Base-by-base conservation (phyloP, 305 asterid genomes). In the Fraxinus greggii region DNA sequence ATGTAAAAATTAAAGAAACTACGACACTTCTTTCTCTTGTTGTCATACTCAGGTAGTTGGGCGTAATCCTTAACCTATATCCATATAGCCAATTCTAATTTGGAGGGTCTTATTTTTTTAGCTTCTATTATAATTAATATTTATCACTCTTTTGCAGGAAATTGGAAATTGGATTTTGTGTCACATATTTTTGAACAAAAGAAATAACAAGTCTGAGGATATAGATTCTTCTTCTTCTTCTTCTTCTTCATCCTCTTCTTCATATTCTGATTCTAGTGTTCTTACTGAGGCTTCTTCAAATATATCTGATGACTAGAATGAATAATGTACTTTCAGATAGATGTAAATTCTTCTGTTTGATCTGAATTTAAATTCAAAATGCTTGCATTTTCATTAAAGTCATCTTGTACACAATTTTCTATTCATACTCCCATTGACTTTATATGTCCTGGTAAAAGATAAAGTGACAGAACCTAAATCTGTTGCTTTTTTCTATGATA, bases 161-260 rank as follows among this genome's bases (percentile, higher is more conserved):
- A 56, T 89, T 72, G 97, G 94, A 65, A 89, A 87, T 72, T 93
- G 95, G 97, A 86, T 85, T 75, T 36, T 90, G 83, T 91, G 95
- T 85, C 94, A 88, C 81, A 78, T 93, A 33, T 90, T 88, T 33
- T 24, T 36, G 85, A 86, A 88, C 88, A 89, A 85, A 42, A 85
- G 89, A 72, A 79, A 82, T 77, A 67, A 28, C 3, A 83, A 79
- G 19, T 24, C 8, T 67, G 74, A 89, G 79, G 86, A 82, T 28
- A 38, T 65, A 0, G 78, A 79, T 78, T 83, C 84, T 10, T 78
- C 31, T 40, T 85, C 85, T 78, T 83, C 84, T 10, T 78, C 31
- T 40, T 85, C 85, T 33, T 82, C 80, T 10, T 82, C 92, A 1
- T 84, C 89, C 40, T 86, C 89, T 33, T 81, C 80, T 33, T 82